phyloP scores from a whole-genome alignment of 2,329 filamentous ascomycete species.

The Claviceps lovelessii region DNA sequence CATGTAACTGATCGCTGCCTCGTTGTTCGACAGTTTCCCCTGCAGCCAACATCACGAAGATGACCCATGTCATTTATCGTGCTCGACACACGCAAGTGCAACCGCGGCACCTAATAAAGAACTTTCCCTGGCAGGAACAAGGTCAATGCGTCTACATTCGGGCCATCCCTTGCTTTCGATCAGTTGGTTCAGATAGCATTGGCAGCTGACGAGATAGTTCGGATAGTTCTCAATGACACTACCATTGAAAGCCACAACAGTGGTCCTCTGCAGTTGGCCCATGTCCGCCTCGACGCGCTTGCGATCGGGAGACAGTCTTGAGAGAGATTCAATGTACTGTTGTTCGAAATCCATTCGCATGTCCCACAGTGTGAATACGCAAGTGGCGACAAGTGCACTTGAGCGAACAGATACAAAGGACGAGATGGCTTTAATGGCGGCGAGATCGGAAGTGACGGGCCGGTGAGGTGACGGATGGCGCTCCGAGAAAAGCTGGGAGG shows the following conservation, averaged over 20 bases:
- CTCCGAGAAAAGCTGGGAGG: slow-evolving; percentile 33
- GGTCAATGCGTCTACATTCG: slow-evolving; percentile 33
- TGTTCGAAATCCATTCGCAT: slow-evolving; percentile 34
- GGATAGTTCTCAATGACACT: slow-evolving; percentile 71
- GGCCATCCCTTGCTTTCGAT: slow-evolving; percentile 23
- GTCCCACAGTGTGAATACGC: slow-evolving; percentile 45
- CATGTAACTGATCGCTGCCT: not conserved
- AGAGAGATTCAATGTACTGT: slow-evolving; percentile 18
- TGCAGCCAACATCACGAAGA: not conserved
- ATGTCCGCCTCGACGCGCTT: slow-evolving; percentile 37
- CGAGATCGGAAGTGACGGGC: slow-evolving; percentile 32
- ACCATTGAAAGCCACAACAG: slow-evolving; percentile 70
- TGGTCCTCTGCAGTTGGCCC: slow-evolving; percentile 30
- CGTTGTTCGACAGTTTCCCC: not conserved
- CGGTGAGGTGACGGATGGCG: slow-evolving; percentile 32
- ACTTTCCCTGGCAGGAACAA: slow-evolving; percentile 59
- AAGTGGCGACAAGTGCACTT: slow-evolving; percentile 43
- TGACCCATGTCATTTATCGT: slow-evolving; percentile 1
- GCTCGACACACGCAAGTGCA: slow-evolving; percentile 37
- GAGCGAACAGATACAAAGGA: slow-evolving; percentile 43
- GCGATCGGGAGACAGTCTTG: slow-evolving; percentile 20
- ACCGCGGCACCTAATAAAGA: slow-evolving; percentile 64
- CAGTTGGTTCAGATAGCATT: slow-evolving; percentile 48
- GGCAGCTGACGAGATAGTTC: slow-evolving; percentile 46
- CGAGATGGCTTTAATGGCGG: slow-evolving; percentile 37